phyloP scores from a whole-genome alignment of 169 alveolate genomes.

The Plasmodium gonderi region DNA sequence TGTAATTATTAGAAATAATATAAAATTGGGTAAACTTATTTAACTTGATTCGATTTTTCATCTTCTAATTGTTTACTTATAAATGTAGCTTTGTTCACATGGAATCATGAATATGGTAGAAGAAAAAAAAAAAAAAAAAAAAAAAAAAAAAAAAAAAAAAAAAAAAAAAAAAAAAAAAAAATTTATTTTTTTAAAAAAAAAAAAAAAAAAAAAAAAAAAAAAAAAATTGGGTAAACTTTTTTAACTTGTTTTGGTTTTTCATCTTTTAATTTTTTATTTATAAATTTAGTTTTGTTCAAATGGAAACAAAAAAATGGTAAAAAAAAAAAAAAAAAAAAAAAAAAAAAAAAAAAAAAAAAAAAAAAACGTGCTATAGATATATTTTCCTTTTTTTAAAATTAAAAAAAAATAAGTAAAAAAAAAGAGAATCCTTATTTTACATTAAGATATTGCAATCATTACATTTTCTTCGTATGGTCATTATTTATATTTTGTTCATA shows the following conservation, averaged over 20 bases:
- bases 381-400: neutral
- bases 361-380: neutral
- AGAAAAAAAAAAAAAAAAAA: neutral
- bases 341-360: neutral
- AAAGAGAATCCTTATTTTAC: neutral
- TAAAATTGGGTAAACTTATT: neutral
- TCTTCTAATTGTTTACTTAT: neutral
- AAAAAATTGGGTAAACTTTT: neutral
- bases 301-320: neutral
- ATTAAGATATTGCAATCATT: neutral
- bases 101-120: neutral
- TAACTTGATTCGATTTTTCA: neutral
- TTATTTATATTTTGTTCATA: conserved; percentile 48
- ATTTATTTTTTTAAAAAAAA: no score
- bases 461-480: neutral
- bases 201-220: neutral
- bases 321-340: no score
- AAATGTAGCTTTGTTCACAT: neutral
- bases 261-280: neutral
- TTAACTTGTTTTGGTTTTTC: neutral
- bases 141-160: neutral
- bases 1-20: neutral
- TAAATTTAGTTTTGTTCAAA: neutral
- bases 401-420: neutral
- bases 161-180: neutral